These are phyloP conservation scores for Sporobolomyces pararoseus DNA, from an alignment of 768 basidiomycete genomes.

Conservation along the genomic window DNA sequence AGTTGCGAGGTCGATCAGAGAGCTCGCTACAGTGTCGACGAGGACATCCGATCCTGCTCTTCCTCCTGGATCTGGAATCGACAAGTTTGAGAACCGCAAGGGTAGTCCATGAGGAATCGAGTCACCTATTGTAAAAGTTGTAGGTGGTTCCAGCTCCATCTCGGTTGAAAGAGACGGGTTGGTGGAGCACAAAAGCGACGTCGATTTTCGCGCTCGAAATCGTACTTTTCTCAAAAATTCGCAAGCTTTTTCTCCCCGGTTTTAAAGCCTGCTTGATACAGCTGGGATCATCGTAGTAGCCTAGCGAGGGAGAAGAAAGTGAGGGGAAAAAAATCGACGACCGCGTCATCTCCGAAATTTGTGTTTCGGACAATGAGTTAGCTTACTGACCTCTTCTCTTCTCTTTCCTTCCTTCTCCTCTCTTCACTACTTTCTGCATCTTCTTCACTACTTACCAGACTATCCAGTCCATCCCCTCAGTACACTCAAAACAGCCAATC, in stretches of 20 bases:
- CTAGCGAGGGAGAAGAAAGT: too few relatives aligned
- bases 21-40: conserved; percentile 15
- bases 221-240: too few relatives aligned
- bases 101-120: conserved; percentile 29
- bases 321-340: too few relatives aligned
- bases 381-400: background rate
- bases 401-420: background rate
- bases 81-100: conserved; percentile 32
- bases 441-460: background rate
- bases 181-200: too few relatives aligned
- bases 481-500: too few relatives aligned
- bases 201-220: too few relatives aligned
- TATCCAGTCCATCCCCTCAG: background rate
- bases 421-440: background rate
- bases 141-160: conserved; percentile 6
- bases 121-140: background rate
- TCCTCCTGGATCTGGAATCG: conserved; percentile 26
- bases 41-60: conserved; percentile 23
- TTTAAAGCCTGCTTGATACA: too few relatives aligned
- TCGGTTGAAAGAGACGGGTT: too few relatives aligned
- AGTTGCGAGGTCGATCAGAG: conserved; percentile 17
- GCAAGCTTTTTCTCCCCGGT: too few relatives aligned
- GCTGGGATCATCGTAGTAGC: too few relatives aligned
- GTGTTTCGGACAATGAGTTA: too few relatives aligned
- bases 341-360: too few relatives aligned